These are phyloP conservation scores for Tetragonia tetragonoides DNA, from an alignment of 148 eudicot genomes.

Conservation along the genomic window DNA sequence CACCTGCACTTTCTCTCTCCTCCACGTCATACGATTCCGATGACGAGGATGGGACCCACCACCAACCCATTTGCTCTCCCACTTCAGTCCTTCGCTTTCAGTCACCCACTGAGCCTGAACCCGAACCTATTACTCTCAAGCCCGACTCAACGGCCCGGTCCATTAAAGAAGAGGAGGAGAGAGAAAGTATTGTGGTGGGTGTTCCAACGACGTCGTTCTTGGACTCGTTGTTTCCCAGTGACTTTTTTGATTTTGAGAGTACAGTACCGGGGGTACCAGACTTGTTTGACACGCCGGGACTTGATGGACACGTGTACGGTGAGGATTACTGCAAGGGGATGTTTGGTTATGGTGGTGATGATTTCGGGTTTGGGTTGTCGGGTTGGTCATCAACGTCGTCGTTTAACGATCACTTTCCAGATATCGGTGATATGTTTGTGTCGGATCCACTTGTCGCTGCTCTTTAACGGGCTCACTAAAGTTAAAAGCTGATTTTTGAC, in stretches of 20 bases:
- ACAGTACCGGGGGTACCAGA: slow-evolving; percentile 30
- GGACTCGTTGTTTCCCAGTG: slow-evolving; percentile 41
- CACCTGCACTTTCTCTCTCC: slow-evolving; percentile 24
- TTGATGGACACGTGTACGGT: slow-evolving; percentile 23
- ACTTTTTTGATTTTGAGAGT: slow-evolving; percentile 36
- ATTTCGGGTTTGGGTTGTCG: slow-evolving; percentile 39
- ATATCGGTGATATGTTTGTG: slow-evolving; percentile 69
- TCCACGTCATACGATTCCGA: slow-evolving; percentile 12
- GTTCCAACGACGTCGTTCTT: slow-evolving; percentile 20
- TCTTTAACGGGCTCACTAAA: slow-evolving; percentile 10
- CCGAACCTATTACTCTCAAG: neutral
- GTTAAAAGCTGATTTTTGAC: neutral
- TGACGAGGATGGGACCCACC: slow-evolving; percentile 43
- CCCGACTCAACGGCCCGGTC: slow-evolving; percentile 12
- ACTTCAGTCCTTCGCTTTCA: slow-evolving; percentile 55
- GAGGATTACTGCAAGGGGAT: slow-evolving; percentile 11
- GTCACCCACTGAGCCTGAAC: slow-evolving; percentile 25
- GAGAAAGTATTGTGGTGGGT: no score
- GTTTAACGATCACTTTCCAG: slow-evolving; percentile 46
- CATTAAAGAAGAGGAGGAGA: slow-evolving; percentile 1
- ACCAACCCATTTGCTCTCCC: slow-evolving; percentile 39
- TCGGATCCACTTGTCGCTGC: slow-evolving; percentile 57
- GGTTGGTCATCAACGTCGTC: slow-evolving; percentile 22
- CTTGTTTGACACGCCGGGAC: slow-evolving; percentile 36
- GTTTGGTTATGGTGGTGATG: slow-evolving; percentile 29